Base-by-base conservation (phyloP, 2,329 filamentous ascomycete species). In the Ceratocystis diversiconidia region DNA sequence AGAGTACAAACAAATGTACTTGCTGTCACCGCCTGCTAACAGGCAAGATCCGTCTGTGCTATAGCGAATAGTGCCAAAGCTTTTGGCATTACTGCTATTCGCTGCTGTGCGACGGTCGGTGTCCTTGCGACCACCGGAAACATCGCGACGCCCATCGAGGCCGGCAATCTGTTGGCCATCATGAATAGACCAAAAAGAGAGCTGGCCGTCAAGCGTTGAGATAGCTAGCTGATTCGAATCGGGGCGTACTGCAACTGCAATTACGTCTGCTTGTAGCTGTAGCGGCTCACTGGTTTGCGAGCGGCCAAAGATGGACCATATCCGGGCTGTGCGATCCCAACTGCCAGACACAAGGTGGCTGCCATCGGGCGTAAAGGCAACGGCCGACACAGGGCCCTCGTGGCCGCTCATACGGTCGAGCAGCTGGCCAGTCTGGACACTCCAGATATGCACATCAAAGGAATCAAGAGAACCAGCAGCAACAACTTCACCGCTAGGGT, bases 1-100 rank as follows among this genome's bases (percentile, higher is more conserved):
- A n/a, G 95, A 92, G 76, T 99, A 99, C 66, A 99, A 76, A 73
- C 94, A 97, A 63, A 99, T 96, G 75, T 95, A 96, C 77, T 99
- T 99, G 85, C 91, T 96, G 79, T 94, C 96, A 41, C 94, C 94
- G 61, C 85, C 92, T 0, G 92, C 94, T 50, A 99, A 79, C 10
- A 99, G 80, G 71, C 94, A 96, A 68, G 85, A 89, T 12, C 94
- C 94, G 73, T 99, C 94, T 1, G 90, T 88, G 73, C 91, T 96
- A 77, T 97, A 99, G 64, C 84, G 85, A 69, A 99, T 89, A 5
- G 88, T 88, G 71, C 83, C 87, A 77, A 96, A 99, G 69, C 85
- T 88, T 74, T 99, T 99, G 52, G 90, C 96, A 46, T 90, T 90
- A 1, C 90, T 83, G 2, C 88, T 87, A 71, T 95, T 97, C 59